Base-by-base conservation (phyloP, 306 rosid species). In the Aeschynomene evenia region DNA sequence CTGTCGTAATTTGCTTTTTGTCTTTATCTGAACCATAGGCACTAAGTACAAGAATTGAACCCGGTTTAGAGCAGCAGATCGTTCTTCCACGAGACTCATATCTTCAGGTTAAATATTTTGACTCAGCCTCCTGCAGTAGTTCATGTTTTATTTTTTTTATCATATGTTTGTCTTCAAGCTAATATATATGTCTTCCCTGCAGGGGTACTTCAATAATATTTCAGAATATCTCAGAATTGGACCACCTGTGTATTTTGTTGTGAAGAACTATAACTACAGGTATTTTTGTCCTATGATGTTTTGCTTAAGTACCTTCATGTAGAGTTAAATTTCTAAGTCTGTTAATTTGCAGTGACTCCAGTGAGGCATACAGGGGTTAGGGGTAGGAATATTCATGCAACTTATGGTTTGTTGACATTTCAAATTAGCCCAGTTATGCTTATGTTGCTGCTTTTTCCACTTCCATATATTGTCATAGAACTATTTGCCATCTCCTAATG, bases 61-160 rank as follows among this genome's bases (percentile, higher is more conserved):
- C 99, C 64, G 99, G 97, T 78, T 84, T 94, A 74, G 99, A 94
- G 80, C 99, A 94, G 80, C 76, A 91, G 75, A 89, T 89, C 78
- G 97, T 94, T 79, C 97, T 94, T 68, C 97, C 99, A 67, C 86
- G 83, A 75, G 97, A 94, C 61, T 94, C 99, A 21, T 94, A 91
- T 80, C 97, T 94, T 58, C 99, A 94, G 96, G 99, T 94, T 72
- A 70, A 70, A 56, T 57, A 77, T 29, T 49, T 70, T 54, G 63
- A 67, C 72, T 63, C 12, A 26, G 45, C 66, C 57, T 64, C 62
- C 43, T 39, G 10, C 24, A 6, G 5, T 28, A 28, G 6, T 72
- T 67, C 22, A 16, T 42, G 56, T 40, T 71, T 40, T n/a, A n/a
- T n/a, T n/a, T 64, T n/a, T 66, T 74, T 55, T 43, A 70, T 73